phyloP scores from a whole-genome alignment of 108 stramenopile genomes.

The Skeletonema costatum region DNA sequence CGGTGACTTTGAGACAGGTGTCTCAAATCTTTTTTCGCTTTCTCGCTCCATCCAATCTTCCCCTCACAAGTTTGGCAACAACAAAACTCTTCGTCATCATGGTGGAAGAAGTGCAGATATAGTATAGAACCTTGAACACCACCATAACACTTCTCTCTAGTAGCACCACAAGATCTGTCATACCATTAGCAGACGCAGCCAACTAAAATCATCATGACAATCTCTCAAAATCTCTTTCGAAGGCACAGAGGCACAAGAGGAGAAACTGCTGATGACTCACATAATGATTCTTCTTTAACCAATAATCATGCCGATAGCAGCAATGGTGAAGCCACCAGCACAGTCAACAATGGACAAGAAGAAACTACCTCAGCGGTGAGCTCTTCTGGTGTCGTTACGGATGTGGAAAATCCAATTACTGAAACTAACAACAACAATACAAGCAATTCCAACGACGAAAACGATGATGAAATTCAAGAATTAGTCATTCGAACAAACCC shows the following conservation, averaged over 20 bases:
- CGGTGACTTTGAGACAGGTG: not conserved
- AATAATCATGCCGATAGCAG: not conserved
- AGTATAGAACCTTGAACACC: too few relatives aligned
- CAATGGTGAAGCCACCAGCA: not conserved
- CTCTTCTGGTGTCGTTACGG: not conserved
- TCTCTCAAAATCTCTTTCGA: slow-evolving; percentile 1
- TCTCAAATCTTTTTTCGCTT: not conserved
- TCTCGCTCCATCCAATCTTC: not conserved
- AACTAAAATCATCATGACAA: not conserved
- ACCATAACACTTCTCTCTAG: not conserved
- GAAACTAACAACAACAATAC: not conserved
- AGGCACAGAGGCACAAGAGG: not conserved
- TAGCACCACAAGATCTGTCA: not conserved
- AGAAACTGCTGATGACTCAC: not conserved
- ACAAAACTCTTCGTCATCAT: too few relatives aligned
- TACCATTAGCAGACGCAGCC: not conserved
- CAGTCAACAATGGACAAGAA: not conserved
- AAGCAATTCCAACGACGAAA: not conserved
- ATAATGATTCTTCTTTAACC: not conserved
- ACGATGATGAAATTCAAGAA: slow-evolving; percentile 28
- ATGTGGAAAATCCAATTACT: not conserved
- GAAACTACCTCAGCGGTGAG: not conserved
- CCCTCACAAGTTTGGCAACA: not conserved
- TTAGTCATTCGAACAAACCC: slow-evolving; percentile 33
- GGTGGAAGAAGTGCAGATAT: too few relatives aligned